These are phyloP conservation scores for Penicillium sp. DNA, from an alignment of 2,329 filamentous ascomycete genomes.

Conservation along the genomic window DNA sequence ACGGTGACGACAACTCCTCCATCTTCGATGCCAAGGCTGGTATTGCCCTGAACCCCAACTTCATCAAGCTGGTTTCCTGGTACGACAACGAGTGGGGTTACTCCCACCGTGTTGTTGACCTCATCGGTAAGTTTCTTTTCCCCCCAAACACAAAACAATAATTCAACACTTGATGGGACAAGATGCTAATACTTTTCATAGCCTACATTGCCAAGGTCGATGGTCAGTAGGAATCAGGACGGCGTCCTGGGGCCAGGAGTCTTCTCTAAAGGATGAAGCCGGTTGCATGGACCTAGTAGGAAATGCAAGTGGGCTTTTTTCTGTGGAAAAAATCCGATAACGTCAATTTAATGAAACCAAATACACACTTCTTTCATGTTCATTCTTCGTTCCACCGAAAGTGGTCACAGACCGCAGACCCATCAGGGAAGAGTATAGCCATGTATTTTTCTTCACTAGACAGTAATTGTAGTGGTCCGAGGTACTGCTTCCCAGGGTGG, in stretches of 20 bases:
- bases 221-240: conserved; percentile 48
- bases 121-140: conserved; percentile 51
- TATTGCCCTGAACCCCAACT: conserved; percentile 98
- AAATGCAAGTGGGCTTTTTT: conserved; percentile 2
- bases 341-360: conserved; percentile 32
- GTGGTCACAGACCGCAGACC: too few relatives aligned
- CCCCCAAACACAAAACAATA: not conserved
- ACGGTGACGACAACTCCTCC: conserved; percentile 90
- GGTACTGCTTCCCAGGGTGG: too few relatives aligned
- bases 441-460: too few relatives aligned
- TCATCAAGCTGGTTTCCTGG: conserved; percentile 98
- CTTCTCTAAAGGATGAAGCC: conserved; percentile 34
- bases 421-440: too few relatives aligned
- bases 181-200: conserved; percentile 41
- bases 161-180: not conserved
- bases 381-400: not conserved
- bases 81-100: conserved; percentile 99
- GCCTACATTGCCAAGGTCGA: conserved; percentile 81
- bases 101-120: conserved; percentile 91
- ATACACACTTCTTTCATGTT: conserved; percentile 27
- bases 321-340: conserved; percentile 28
- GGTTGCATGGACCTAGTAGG: conserved; percentile 7
- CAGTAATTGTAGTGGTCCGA: too few relatives aligned
- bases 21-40: conserved; percentile 99
- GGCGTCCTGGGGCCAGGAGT: conserved; percentile 36